phyloP scores from a whole-genome alignment of 495 filamentous ascomycete species.

The Hapsidospora chrysogenum region DNA sequence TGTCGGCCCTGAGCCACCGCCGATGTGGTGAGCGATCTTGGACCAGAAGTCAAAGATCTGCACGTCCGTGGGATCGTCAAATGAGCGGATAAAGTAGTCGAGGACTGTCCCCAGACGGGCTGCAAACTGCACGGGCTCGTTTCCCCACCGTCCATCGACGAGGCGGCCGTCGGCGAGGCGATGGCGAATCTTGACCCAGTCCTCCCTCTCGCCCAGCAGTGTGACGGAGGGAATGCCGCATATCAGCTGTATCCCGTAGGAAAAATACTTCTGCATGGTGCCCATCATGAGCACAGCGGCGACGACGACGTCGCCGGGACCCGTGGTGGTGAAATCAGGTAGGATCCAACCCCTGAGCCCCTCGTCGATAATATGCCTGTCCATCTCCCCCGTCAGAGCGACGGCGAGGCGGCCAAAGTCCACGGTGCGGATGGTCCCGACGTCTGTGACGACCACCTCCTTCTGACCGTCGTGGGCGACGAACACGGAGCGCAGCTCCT shows the following conservation, averaged over 20 bases:
- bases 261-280: constrained; percentile 29
- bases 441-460: constrained; percentile 21
- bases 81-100: constrained; percentile 15
- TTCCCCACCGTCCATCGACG: too few relatives aligned
- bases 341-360: constrained; percentile 22
- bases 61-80: constrained; percentile 13
- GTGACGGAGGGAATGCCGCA: constrained; percentile 28
- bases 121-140: constrained; percentile 12
- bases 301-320: constrained; percentile 19
- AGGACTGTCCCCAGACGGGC: constrained; percentile 14
- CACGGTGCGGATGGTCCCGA: constrained; percentile 10
- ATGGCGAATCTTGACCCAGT: constrained; percentile 20
- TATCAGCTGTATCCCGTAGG: constrained; percentile 17
- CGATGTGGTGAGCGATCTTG: constrained; percentile 13
- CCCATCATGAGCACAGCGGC: constrained; percentile 28
- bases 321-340: constrained; percentile 28
- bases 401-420: constrained; percentile 21
- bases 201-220: constrained; percentile 18
- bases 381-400: constrained; percentile 20
- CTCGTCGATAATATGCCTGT: constrained; percentile 17
- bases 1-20: constrained; percentile 16
- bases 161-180: constrained; percentile 9
- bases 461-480: constrained; percentile 27
- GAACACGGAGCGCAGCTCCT: constrained; percentile 24
- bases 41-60: constrained; percentile 16